phyloP scores from a whole-genome alignment of 257 asterid genomes.

The Ocimum tenuiflorum region DNA sequence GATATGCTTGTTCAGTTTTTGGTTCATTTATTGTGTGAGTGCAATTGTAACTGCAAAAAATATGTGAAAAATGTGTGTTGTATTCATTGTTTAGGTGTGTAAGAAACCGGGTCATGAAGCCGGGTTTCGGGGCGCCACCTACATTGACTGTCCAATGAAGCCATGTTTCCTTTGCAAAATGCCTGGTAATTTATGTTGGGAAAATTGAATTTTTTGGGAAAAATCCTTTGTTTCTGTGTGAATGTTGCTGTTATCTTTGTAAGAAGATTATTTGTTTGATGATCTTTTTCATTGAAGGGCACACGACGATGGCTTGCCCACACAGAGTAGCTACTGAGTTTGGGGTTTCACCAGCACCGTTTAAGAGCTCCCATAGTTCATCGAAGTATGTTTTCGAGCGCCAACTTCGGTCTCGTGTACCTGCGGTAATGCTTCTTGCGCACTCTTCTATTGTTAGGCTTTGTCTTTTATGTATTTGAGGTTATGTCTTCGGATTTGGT shows the following conservation, averaged over 20 bases:
- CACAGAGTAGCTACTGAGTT: conserved; percentile 78
- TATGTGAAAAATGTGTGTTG: conserved; percentile 1
- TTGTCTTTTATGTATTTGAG: neutral
- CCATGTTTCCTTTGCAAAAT: conserved; percentile 95
- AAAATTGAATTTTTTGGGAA: neutral
- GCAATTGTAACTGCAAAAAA: neutral
- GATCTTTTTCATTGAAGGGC: conserved; percentile 43
- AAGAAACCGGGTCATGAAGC: conserved; percentile 95
- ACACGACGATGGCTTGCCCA: conserved; percentile 83
- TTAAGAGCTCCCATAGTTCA: conserved; percentile 41
- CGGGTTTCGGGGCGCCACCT: conserved; percentile 91
- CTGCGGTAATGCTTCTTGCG: conserved; percentile 36
- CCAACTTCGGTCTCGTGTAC: conserved; percentile 51
- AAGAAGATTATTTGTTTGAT: neutral
- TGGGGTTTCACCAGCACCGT: conserved; percentile 74
- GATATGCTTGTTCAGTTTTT: neutral
- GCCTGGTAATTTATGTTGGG: conserved; percentile 55
- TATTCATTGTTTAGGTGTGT: conserved; percentile 51
- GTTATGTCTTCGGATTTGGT: neutral
- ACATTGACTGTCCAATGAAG: conserved; percentile 97
- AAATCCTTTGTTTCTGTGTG: neutral
- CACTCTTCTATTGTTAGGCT: neutral
- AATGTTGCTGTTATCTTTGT: neutral
- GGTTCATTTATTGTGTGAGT: neutral
- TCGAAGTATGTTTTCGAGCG: conserved; percentile 78